Percentiles rank a stretch among this genome's conserved stretches.
Conservation (phyloP, 768 basidiomycete species). For the Leccinum incarnatum region DNA sequence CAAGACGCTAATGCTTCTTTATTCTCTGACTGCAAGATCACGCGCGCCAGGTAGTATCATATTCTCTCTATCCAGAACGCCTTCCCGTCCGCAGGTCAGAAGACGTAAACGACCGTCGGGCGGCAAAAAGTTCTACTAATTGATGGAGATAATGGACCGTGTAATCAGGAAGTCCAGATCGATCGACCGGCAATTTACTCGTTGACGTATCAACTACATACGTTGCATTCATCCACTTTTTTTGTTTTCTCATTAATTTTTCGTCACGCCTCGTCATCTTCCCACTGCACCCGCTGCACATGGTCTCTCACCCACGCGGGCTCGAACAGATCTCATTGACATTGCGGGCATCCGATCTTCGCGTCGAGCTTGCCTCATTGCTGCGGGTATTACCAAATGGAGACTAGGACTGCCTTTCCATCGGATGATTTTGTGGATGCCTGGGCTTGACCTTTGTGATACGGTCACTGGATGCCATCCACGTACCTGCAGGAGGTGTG, state of each 20-base stretch:
- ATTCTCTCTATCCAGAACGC: conserved; percentile 4
- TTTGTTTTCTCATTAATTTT: background rate
- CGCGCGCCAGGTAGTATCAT: background rate
- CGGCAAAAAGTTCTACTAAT: conserved; percentile 2
- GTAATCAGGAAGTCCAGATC: background rate
- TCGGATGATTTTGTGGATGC: background rate
- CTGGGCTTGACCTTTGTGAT: background rate
- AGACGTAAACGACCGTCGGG: conserved; percentile 18
- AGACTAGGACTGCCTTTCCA: background rate
- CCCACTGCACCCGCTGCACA: background rate
- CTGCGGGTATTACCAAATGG: background rate
- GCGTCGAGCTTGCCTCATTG: background rate
- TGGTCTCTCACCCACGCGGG: background rate
- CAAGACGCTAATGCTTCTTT: background rate
- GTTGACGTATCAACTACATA: conserved; percentile 6
- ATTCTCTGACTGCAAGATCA: background rate
- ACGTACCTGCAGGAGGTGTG: background rate
- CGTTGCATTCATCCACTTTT: background rate
- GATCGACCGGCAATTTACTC: background rate
- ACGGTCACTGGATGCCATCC: background rate
- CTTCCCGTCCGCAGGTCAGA: conserved; percentile 3
- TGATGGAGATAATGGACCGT: background rate
- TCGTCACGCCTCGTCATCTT: conserved; percentile 1
- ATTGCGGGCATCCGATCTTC: background rate
- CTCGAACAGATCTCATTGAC: background rate